phyloP scores from a whole-genome alignment of 768 basidiomycete species.

The Solioccasus polychromus region DNA sequence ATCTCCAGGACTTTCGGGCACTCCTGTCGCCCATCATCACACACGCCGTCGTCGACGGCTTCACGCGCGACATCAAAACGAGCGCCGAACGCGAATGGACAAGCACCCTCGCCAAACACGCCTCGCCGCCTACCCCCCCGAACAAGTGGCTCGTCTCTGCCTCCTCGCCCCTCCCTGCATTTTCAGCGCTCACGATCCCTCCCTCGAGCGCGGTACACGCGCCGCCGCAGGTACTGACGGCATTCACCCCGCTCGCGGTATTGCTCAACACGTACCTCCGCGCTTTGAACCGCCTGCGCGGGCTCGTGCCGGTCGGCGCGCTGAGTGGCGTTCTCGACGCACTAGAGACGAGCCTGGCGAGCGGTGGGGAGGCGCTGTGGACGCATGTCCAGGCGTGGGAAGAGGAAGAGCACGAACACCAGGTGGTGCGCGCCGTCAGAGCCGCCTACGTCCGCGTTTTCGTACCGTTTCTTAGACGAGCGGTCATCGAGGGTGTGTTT shows the following conservation, averaged over 20 bases:
- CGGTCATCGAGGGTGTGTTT: slow-evolving; percentile 75
- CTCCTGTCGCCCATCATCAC: slow-evolving; percentile 66
- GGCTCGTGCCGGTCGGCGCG: slow-evolving; percentile 71
- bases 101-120: slow-evolving; percentile 22
- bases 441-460: slow-evolving; percentile 59
- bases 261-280: slow-evolving; percentile 71
- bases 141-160: slow-evolving; percentile 52
- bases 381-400: slow-evolving; percentile 39
- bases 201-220: slow-evolving; percentile 46
- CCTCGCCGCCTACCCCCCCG: slow-evolving; percentile 28
- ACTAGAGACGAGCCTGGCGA: slow-evolving; percentile 52
- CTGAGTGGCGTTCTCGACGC: slow-evolving; percentile 43
- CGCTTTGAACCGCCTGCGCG: slow-evolving; percentile 75
- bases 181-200: slow-evolving; percentile 19
- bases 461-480: slow-evolving; percentile 69
- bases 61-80: slow-evolving; percentile 43
- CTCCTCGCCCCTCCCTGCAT: slow-evolving; percentile 30
- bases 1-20: slow-evolving; percentile 69
- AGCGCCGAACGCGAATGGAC: slow-evolving; percentile 37
- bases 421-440: slow-evolving; percentile 48
- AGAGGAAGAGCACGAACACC: slow-evolving; percentile 34
- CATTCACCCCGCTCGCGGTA: slow-evolving; percentile 73
- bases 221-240: slow-evolving; percentile 68
- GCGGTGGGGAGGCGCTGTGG: slow-evolving; percentile 44
- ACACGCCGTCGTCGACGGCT: slow-evolving; percentile 56